Evolutionary conservation across 352 stramenopile species (phyloP).

Genomic region (Pythium dissimile): DNA sequence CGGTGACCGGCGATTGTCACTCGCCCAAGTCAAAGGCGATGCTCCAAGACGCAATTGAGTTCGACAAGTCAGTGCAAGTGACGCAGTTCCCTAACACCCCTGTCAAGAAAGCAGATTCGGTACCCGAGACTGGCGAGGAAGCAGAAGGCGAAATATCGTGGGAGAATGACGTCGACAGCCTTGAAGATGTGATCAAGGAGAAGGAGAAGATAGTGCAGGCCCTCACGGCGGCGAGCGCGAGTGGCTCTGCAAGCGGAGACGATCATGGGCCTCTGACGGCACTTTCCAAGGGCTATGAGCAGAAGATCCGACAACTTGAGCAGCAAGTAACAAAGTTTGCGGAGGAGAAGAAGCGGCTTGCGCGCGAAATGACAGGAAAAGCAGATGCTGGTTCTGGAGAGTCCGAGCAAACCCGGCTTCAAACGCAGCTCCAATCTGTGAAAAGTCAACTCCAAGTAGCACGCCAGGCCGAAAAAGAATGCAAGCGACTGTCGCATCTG

Average conservation of each 20-base stretch:
- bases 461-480: constrained; percentile 34
- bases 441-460: constrained; percentile 34
- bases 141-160: constrained; percentile 7
- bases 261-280: constrained; percentile 28
- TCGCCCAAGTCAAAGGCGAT: constrained; percentile 24
- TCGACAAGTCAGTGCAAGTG: constrained; percentile 28
- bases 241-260: background rate
- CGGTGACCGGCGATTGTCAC: constrained; percentile 9
- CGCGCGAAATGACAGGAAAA: constrained; percentile 15
- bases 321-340: constrained; percentile 22
- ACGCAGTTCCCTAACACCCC: constrained; percentile 13
- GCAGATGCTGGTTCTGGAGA: background rate
- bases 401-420: constrained; percentile 13
- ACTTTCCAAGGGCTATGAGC: constrained; percentile 35
- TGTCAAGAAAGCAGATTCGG: background rate
- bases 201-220: constrained; percentile 47
- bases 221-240: constrained; percentile 3
- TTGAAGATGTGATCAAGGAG: constrained; percentile 45
- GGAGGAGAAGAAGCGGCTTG: constrained; percentile 30
- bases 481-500: constrained; percentile 28
- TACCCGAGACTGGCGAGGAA: background rate
- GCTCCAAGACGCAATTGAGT: constrained; percentile 33
- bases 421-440: constrained; percentile 22
- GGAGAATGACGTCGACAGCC: constrained; percentile 25
- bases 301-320: constrained; percentile 39